Conservation (phyloP, 2,329 filamentous ascomycete species). For the Penicillium sp. region DNA sequence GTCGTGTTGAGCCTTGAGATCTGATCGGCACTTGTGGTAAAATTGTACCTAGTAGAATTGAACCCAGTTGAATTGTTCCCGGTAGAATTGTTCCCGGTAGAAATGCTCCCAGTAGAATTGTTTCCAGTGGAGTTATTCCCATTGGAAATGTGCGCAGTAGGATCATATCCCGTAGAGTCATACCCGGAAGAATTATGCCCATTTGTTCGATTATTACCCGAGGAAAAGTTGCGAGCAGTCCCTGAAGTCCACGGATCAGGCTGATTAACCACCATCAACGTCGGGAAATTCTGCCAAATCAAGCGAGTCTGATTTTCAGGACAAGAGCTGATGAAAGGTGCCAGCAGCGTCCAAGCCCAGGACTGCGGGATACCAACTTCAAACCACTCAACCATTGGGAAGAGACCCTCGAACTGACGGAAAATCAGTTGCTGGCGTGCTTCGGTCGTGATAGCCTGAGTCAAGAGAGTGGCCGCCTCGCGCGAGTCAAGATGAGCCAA, state of each 20-base stretch:
- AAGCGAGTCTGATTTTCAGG: constrained; percentile 70
- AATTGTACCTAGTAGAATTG: background rate
- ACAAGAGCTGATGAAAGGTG: constrained; percentile 76
- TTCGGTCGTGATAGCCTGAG: constrained; percentile 75
- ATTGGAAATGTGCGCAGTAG: background rate
- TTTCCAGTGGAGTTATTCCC: background rate
- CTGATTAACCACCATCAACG: constrained; percentile 69
- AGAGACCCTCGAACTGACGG: constrained; percentile 75
- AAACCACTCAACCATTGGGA: constrained; percentile 82
- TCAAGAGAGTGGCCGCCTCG: constrained; percentile 68
- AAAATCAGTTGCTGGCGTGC: constrained; percentile 82
- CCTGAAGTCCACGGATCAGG: constrained; percentile 57
- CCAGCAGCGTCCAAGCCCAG: constrained; percentile 79
- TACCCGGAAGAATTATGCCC: background rate
- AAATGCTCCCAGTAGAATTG: background rate
- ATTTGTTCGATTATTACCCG: constrained; percentile 52
- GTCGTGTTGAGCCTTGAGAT: constrained; percentile 24
- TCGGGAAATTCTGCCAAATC: constrained; percentile 81
- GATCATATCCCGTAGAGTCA: background rate
- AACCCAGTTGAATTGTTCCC: background rate
- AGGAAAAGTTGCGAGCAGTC: background rate
- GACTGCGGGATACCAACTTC: constrained; percentile 76
- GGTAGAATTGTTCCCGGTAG: background rate
- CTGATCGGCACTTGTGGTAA: background rate
- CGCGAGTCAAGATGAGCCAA: constrained; percentile 73